Base-by-base conservation (phyloP, 2,329 filamentous ascomycete species). In the Delphinella strobiligena region DNA sequence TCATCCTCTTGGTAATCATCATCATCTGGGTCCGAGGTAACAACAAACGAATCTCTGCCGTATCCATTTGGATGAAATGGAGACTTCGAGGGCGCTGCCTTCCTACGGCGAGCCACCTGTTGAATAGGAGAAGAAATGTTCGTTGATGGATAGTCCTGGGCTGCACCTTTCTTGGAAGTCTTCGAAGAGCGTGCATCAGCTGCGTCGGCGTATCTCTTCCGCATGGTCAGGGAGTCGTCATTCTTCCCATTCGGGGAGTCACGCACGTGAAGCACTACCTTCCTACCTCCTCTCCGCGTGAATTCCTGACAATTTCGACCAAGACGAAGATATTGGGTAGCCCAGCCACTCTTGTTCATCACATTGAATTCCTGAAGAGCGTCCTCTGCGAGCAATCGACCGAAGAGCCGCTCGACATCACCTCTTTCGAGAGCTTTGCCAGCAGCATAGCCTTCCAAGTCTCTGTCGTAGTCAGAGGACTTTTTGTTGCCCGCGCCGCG, bases 401-500 rank as follows among this genome's bases (percentile, higher is more conserved):
- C 77, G 51, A 95, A 85, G n/a, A 96, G 69, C 30, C 87, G 79
- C 54, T 94, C 82, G 10, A 87, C 71, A 52, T 93, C 84, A 27
- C 79, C 75, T 51, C 81, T 77, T 42, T 81, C 78, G 49, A 93
- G 62, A 12, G 74, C 66, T 45, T 72, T 75, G 11, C 82, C 87
- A 31, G 72, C 69, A 11, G 85, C 86, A 56, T 77, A 78, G 42
- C 78, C 73, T 14, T 72, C 60, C 8, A 75, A 47, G 9, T 36
- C 18, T 5, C 60, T 52, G 29, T 74, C 66, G 29, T 78, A 74
- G 3, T 63, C 54, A 2, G 64, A 53, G 11, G 70, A 64, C 31
- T 74, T 70, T 31, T 74, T 65, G 41, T 74, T 73, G 43, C 74
- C 75, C 42, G 68, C 73, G 5, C 88, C 91, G 46, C 80, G 72